These are phyloP conservation scores for Tripidium arundinaceum DNA, from an alignment of 202 grass and related monocot genomes.

Conservation along the genomic window DNA sequence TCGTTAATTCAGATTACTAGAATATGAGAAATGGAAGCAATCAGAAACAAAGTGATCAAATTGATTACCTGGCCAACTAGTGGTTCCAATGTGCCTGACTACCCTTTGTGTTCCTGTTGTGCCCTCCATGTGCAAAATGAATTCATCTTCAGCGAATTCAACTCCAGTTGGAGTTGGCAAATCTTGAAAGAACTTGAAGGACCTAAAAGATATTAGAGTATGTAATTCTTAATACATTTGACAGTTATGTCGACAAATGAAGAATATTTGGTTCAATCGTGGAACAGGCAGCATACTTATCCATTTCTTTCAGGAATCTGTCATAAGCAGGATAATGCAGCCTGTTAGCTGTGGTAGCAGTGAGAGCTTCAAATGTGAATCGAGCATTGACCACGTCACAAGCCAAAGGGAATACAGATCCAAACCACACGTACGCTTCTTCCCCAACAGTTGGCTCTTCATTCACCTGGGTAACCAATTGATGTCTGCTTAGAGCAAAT, in stretches of 20 bases:
- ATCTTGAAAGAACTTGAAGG: constrained; percentile 53
- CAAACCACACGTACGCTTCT: constrained; percentile 88
- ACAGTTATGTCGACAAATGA: not conserved
- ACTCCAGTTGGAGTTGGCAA: constrained; percentile 57
- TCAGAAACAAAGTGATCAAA: too few relatives aligned
- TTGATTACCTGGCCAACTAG: constrained; percentile 91
- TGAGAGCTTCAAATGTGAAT: constrained; percentile 89
- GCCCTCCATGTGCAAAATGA: constrained; percentile 78
- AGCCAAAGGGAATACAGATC: constrained; percentile 71
- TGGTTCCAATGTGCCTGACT: constrained; percentile 62
- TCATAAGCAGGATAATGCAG: constrained; percentile 95
- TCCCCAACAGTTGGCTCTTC: constrained; percentile 77
- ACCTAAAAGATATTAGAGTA: constrained; percentile 28
- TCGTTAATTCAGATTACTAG: not conserved
- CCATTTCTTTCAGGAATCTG: constrained; percentile 87
- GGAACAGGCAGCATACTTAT: constrained; percentile 53
- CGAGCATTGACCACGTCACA: constrained; percentile 83
- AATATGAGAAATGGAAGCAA: not conserved
- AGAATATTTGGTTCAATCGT: not conserved
- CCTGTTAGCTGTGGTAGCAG: constrained; percentile 54
- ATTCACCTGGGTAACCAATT: constrained; percentile 53
- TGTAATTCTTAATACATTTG: too few relatives aligned
- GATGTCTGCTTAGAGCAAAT: not conserved
- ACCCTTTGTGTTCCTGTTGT: constrained; percentile 70
- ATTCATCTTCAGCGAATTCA: constrained; percentile 73